phyloP scores from a whole-genome alignment of 1,139 yeast species.

The Lipomyces yarrowii region DNA sequence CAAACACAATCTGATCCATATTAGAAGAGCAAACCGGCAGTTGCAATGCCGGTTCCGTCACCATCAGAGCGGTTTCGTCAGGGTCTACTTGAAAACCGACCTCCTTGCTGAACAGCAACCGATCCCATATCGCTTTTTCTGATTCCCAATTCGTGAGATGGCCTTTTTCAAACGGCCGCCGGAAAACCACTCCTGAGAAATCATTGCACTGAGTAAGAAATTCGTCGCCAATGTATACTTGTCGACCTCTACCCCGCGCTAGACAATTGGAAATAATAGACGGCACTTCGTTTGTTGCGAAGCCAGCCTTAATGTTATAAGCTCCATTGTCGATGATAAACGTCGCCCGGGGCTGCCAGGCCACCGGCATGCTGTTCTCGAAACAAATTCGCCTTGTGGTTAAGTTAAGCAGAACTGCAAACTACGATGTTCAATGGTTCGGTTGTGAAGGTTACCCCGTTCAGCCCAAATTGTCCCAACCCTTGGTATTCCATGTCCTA shows the following conservation, averaged over 20 bases:
- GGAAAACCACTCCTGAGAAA: conserved; percentile 71
- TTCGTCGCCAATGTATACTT: conserved; percentile 73
- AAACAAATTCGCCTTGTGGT: background rate
- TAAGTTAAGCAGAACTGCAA: no score
- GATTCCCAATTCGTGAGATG: conserved; percentile 91
- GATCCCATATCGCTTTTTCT: conserved; percentile 93
- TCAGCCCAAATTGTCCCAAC: background rate
- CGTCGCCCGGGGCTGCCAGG: conserved; percentile 17
- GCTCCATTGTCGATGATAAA: conserved; percentile 84
- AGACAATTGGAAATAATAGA: conserved; percentile 63
- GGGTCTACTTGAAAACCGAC: conserved; percentile 12
- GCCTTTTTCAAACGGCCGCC: conserved; percentile 86
- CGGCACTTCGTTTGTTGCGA: conserved; percentile 40
- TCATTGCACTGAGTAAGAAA: conserved; percentile 60
- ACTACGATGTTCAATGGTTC: background rate
- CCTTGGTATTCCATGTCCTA: background rate
- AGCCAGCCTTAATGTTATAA: conserved; percentile 78
- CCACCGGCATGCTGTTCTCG: conserved; percentile 19
- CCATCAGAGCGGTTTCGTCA: conserved; percentile 52
- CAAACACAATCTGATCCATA: conserved; percentile 91
- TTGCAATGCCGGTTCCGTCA: conserved; percentile 81
- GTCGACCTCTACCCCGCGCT: conserved; percentile 74
- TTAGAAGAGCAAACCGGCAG: conserved; percentile 80
- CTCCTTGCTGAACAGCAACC: conserved; percentile 49
- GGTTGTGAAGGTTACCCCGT: background rate